phyloP scores from a whole-genome alignment of 2,329 filamentous ascomycete genomes.

The Colletotrichum orbiculare region DNA sequence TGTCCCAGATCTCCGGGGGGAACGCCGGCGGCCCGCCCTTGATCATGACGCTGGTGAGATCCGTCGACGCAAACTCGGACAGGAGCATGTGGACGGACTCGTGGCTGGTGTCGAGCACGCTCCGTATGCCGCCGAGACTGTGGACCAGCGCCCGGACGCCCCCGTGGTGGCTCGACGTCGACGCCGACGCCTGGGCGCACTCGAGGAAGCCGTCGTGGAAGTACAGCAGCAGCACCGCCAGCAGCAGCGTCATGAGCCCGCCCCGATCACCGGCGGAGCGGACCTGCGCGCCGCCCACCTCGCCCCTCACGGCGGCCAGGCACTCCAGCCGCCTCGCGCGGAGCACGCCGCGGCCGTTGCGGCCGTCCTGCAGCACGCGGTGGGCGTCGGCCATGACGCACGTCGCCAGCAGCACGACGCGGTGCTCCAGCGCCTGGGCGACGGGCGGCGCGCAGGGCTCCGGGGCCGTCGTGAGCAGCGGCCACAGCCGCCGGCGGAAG shows the following conservation, averaged over 20 bases:
- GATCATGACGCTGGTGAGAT: constrained; percentile 54
- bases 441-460: constrained; percentile 46
- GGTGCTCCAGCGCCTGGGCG: constrained; percentile 45
- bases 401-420: constrained; percentile 46
- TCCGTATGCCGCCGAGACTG: constrained; percentile 44
- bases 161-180: constrained; percentile 46
- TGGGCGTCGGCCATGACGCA: constrained; percentile 48
- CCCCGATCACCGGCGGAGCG: constrained; percentile 43
- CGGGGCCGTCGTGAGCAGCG: constrained; percentile 42
- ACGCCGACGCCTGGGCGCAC: constrained; percentile 40
- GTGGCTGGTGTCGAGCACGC: constrained; percentile 41
- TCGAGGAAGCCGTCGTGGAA: constrained; percentile 54
- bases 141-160: constrained; percentile 50
- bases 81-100: constrained; percentile 51
- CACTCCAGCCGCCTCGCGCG: constrained; percentile 45
- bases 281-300: constrained; percentile 41
- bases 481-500: constrained; percentile 47
- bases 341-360: constrained; percentile 40
- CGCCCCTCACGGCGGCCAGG: constrained; percentile 45
- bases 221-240: constrained; percentile 56
- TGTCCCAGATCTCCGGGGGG: constrained; percentile 49
- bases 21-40: constrained; percentile 53
- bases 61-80: constrained; percentile 56
- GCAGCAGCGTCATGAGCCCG: constrained; percentile 46
- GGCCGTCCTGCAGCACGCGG: constrained; percentile 45